Conservation (phyloP, 768 basidiomycete genomes). For the Melanogaster broomeanus region DNA sequence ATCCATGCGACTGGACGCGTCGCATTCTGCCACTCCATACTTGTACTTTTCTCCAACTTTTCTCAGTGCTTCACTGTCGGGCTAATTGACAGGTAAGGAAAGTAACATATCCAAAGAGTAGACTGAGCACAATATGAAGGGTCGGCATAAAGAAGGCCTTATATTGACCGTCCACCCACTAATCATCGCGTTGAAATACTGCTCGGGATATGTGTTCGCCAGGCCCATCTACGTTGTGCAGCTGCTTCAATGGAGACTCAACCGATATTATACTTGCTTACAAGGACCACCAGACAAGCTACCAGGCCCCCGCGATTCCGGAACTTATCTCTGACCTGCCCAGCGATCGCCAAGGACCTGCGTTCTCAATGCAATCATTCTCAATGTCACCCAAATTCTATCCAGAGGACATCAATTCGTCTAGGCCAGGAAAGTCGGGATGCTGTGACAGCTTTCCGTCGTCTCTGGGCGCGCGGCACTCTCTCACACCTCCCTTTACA, state of each 20-base stretch:
- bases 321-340: neutral
- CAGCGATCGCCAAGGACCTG: neutral
- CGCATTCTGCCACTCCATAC: too few relatives aligned
- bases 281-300: slow-evolving; percentile 7
- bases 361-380: neutral
- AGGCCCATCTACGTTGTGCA: neutral
- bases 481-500: slow-evolving; percentile 11
- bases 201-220: neutral
- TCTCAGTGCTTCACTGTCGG: neutral
- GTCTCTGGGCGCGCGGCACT: slow-evolving; percentile 6
- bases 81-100: slow-evolving; percentile 18
- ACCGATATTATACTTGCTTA: slow-evolving; percentile 5
- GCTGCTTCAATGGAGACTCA: slow-evolving; percentile 9
- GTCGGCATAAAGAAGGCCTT: neutral
- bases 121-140: neutral
- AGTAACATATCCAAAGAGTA: neutral
- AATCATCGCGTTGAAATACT: neutral
- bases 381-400: slow-evolving; percentile 15
- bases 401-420: neutral
- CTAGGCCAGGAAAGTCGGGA: neutral
- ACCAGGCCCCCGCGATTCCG: slow-evolving; percentile 2
- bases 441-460: neutral
- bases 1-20: too few relatives aligned
- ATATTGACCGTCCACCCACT: neutral
- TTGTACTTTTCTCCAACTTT: neutral